These are phyloP conservation scores for Acrodontium crateriforme DNA, from an alignment of 2,329 filamentous ascomycete genomes.

Conservation along the genomic window DNA sequence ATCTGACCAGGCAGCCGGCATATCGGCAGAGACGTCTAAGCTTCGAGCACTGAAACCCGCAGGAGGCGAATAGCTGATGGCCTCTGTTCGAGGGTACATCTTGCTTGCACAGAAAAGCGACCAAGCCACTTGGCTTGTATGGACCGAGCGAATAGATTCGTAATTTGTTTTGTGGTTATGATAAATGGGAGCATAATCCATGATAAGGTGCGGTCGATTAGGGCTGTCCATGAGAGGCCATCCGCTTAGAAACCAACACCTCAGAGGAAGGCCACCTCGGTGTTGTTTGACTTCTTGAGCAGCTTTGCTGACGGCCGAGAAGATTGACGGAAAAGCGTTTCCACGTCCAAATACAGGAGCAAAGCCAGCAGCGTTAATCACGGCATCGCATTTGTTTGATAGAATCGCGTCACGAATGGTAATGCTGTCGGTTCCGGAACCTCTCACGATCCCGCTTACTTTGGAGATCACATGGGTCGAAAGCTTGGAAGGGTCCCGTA, in stretches of 20 bases:
- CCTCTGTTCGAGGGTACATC: slow-evolving; percentile 3
- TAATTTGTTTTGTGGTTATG: slow-evolving; percentile 3
- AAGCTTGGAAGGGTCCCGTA: slow-evolving; percentile 27
- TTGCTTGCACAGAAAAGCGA: slow-evolving; percentile 5
- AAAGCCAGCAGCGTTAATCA: slow-evolving; percentile 28
- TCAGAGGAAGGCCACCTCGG: slow-evolving; percentile 19
- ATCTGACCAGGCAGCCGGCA: slow-evolving; percentile 4
- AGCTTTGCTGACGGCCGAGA: slow-evolving; percentile 23
- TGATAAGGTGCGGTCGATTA: slow-evolving; percentile 1
- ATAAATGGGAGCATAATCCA: slow-evolving; percentile 4
- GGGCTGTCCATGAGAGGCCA: slow-evolving; percentile 20
- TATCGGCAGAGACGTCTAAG: slow-evolving; percentile 1
- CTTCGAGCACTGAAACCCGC: too few species aligned
- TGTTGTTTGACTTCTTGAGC: slow-evolving; percentile 22
- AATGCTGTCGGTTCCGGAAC: slow-evolving; percentile 24
- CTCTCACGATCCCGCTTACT: slow-evolving; percentile 23
- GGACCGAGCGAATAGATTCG: not conserved
- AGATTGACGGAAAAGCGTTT: slow-evolving; percentile 25
- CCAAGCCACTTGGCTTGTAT: slow-evolving; percentile 2
- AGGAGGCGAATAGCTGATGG: slow-evolving; percentile 1
- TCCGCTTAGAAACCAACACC: slow-evolving; percentile 27
- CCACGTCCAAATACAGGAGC: slow-evolving; percentile 26
- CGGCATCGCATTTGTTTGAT: slow-evolving; percentile 25
- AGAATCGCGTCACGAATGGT: slow-evolving; percentile 25
- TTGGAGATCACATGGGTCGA: slow-evolving; percentile 21